Percentiles rank a stretch among this genome's conserved stretches.
These are phyloP conservation scores for Rubroshorea leprosula DNA, from an alignment of 345 rosid species.

Conservation along the genomic window DNA sequence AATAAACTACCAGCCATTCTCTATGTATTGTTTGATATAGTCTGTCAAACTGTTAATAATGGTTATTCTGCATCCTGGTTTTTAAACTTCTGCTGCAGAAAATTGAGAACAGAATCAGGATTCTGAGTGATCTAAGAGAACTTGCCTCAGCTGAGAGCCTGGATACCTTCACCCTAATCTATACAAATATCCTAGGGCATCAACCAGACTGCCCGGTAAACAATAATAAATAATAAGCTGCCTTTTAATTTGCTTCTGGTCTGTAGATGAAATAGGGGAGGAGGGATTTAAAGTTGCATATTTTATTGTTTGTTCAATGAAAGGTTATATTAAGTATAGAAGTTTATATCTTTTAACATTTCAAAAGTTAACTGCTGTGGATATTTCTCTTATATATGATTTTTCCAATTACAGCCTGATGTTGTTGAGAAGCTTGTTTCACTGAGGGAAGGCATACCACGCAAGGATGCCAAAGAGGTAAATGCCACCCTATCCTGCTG, in stretches of 20 bases:
- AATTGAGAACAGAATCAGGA: slow-evolving; percentile 87
- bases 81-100: slow-evolving; percentile 45
- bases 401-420: slow-evolving; percentile 62
- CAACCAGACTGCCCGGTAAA: slow-evolving; percentile 97
- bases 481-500: not conserved
- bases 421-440: slow-evolving; percentile 98
- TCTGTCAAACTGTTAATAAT: not conserved
- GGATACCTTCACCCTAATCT: slow-evolving; percentile 88
- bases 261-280: not conserved
- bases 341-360: not conserved
- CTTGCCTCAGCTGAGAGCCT: slow-evolving; percentile 98
- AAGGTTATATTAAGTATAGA: not conserved
- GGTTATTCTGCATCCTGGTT: not conserved
- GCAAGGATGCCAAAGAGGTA: slow-evolving; percentile 99
- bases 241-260: slow-evolving; percentile 6
- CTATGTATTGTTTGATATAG: not conserved
- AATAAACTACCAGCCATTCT: not conserved
- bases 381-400: too few relatives aligned
- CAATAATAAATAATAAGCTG: slow-evolving; percentile 13
- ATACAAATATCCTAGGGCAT: slow-evolving; percentile 90
- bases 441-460: slow-evolving; percentile 91
- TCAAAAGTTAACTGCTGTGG: slow-evolving; percentile 1
- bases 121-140: slow-evolving; percentile 88
- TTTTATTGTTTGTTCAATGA: slow-evolving; percentile 3
- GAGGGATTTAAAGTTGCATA: not conserved